Evolutionary conservation across 352 stramenopile species (phyloP), one percentile per base, ranked within the genome.

Genomic region (Thalassiosira mediterranea): DNA sequence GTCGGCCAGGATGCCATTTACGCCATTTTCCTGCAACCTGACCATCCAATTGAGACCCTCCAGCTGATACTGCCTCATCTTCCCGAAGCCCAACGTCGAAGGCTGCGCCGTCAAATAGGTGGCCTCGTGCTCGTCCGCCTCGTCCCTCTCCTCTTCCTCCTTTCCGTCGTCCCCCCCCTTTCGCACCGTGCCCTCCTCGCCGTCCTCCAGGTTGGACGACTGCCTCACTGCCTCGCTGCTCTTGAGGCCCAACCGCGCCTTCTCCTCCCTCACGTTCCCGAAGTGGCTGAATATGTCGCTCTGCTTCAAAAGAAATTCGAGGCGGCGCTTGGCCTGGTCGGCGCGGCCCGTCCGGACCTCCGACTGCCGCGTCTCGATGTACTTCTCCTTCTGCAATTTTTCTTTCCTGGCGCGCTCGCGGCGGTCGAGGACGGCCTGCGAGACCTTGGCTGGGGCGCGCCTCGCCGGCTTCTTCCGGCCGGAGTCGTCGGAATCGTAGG

Each of bases 1-100:
- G 23, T 98, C 95, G 0, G 95, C 95, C 34, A 98, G 71, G 62
- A 98, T 98, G 40, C 97, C 96, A 84, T 99, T 99, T 21, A 99
- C 98, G 44, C 96, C 96, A 64, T 98, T 96, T 81, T 98, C 96
- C 58, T 98, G 95, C 5, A 99, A 89, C 76, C 98, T 98, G 60
- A 99, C 94, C 89, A 99, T 96, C 97, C 97, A 99, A 84, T 97
- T 98, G 26, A 99, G 81, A 28, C 96, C 97, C 90, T 98, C 96
- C 4, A 99, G 81, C 81, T 99, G 97, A 76, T 99, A 99, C 26
- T 88, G 79, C 46, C 97, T 94, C 96, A 99, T 85, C 69, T 97
- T 96, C 11, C 96, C 95, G 63, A 93, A 94, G 31, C 96, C 94
- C 28, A 99, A 93, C 79, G 96, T 97, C 63, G 95, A 93, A 0